phyloP scores from a whole-genome alignment of 2,329 filamentous ascomycete genomes.

The Colletotrichum orchidophilum region DNA sequence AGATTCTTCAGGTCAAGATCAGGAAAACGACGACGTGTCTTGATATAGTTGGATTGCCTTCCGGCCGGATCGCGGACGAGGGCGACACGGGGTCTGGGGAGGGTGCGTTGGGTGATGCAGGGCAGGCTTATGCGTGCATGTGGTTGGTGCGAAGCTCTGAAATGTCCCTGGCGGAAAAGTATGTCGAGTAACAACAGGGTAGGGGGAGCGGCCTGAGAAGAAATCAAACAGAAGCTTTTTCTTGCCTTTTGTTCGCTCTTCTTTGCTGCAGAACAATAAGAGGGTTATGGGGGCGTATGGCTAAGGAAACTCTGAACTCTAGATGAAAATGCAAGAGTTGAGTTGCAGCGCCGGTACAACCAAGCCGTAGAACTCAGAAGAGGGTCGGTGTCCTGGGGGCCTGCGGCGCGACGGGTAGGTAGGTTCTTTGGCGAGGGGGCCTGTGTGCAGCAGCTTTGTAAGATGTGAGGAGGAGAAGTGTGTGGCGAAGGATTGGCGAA shows the following conservation, averaged over 20 bases:
- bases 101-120: slow-evolving; percentile 55
- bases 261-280: slow-evolving; percentile 1
- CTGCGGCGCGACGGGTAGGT: slow-evolving; percentile 22
- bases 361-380: slow-evolving; percentile 32
- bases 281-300: slow-evolving; percentile 27
- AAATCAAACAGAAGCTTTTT: slow-evolving; percentile 33
- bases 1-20: slow-evolving; percentile 48
- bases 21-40: slow-evolving; percentile 68
- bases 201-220: slow-evolving; percentile 16
- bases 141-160: slow-evolving; percentile 55
- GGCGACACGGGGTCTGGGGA: slow-evolving; percentile 44
- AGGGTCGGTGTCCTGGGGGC: slow-evolving; percentile 29
- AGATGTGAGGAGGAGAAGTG: slow-evolving; percentile 4
- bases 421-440: slow-evolving; percentile 21
- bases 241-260: slow-evolving; percentile 17
- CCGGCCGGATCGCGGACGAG: slow-evolving; percentile 41
- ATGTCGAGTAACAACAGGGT: slow-evolving; percentile 27
- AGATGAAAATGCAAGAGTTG: slow-evolving; percentile 32
- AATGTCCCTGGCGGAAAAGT: slow-evolving; percentile 27
- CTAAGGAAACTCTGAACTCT: slow-evolving; percentile 29
- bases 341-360: slow-evolving; percentile 31
- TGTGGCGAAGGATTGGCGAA: slow-evolving; percentile 12
- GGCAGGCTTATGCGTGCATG: slow-evolving; percentile 58
- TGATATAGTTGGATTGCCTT: slow-evolving; percentile 65
- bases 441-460: slow-evolving; percentile 26